A percentile compares a stretch with the other conserved stretches of the same genome.
Conservation (phyloP, 129 eudicot genomes). For the Cynara cardunculus region DNA sequence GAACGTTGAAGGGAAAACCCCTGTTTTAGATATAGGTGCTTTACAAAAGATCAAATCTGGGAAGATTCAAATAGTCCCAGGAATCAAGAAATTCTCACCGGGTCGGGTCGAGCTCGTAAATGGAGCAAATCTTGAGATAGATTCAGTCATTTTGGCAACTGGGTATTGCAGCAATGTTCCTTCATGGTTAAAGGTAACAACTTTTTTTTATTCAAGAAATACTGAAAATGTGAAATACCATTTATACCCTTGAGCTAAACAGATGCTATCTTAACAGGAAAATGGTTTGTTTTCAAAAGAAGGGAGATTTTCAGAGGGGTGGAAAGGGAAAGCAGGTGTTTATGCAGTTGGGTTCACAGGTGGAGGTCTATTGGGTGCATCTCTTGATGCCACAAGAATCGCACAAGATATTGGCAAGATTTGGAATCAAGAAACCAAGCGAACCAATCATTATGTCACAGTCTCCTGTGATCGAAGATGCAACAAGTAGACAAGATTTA, state of each 20-base stretch:
- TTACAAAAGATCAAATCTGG: constrained; percentile 65
- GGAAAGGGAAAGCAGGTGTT: constrained; percentile 88
- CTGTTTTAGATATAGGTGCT: constrained; percentile 82
- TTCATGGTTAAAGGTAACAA: constrained; percentile 84
- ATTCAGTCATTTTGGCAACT: constrained; percentile 85
- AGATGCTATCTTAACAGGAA: constrained; percentile 42
- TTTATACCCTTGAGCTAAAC: constrained; percentile 21
- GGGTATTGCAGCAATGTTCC: constrained; percentile 98
- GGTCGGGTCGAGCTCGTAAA: constrained; percentile 62
- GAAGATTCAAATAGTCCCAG: constrained; percentile 69
- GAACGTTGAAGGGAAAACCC: constrained; percentile 73
- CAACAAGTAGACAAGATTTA: constrained; percentile 34
- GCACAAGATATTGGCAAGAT: constrained; percentile 74
- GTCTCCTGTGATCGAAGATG: constrained; percentile 55
- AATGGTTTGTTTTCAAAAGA: constrained; percentile 64
- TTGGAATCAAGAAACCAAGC: constrained; percentile 81
- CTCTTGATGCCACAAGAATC: constrained; percentile 73
- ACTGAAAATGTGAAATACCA: constrained; percentile 18
- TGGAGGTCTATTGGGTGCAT: constrained; percentile 85
- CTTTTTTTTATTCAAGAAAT: neutral
- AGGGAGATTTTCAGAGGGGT: constrained; percentile 83
- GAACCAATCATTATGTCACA: constrained; percentile 51
- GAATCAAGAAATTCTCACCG: constrained; percentile 61
- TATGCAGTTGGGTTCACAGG: constrained; percentile 94
- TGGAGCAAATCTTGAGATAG: constrained; percentile 66